phyloP scores from a whole-genome alignment of 306 rosid genomes.

The cucumber (Cucumis sativus) region Cucumber_9930_V3 NC_026656.2:12655501-12656000 shows the following conservation, averaged over 20 bases:
- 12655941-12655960: constrained; percentile 67
- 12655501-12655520: constrained; percentile 64
- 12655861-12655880: neutral
- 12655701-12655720: constrained; percentile 38
- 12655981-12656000: constrained; percentile 63
- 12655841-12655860: neutral
- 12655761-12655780: neutral
- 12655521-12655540: constrained; percentile 85
- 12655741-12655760: neutral
- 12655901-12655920: neutral
- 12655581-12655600: constrained; percentile 80
- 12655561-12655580: constrained; percentile 65
- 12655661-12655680: constrained; percentile 26
- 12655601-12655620: constrained; percentile 42
- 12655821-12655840: neutral
- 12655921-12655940: constrained; percentile 5
- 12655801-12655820: neutral
- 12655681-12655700: constrained; percentile 37
- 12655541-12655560: constrained; percentile 69
- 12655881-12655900: neutral
- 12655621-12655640: constrained; percentile 28
- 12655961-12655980: constrained; percentile 59
- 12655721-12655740: neutral
- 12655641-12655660: constrained; percentile 35
- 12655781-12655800: neutral